Evolutionary conservation across 164 flowering plant species (phyloP), one percentile per base, ranked within the genome.

Genomic region (Amborella trichopoda): DNA sequence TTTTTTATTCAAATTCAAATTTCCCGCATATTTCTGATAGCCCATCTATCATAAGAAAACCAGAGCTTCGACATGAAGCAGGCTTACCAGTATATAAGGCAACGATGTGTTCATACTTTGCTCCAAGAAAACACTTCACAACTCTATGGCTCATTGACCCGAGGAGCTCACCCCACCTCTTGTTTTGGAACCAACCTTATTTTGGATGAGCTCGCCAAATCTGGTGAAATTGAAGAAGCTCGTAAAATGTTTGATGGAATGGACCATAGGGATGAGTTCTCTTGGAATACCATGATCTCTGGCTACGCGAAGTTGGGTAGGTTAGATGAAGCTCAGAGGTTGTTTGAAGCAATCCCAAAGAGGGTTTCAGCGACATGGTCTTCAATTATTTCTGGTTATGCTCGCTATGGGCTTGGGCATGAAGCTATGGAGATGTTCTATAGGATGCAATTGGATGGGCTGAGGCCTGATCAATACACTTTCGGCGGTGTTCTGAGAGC

Each of bases 251-350:
- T 89, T 40, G 86, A 77, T 44, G 40, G 64, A 74, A 78, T 89
- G 90, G 58, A 66, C 14, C 43, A 62, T 0, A 57, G 80, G 40
- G 94, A 89, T 55, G 85, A 73, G 59, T 83, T 60, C 60, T 48
- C 77, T 2, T 83, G 94, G 88, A 89, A 79, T 63, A 83, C 87
- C 0, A 74, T 89, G 81, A 59, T 89, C 45, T 55, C 72, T 28
- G 88, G 68, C 21, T 89, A 76, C 50, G 78, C 82, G 6, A 59
- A 56, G 49, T 66, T 66, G 1, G 94, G 94, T 8, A 62, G 64
- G 38, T 44, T 81, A 13, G 23, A 8, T 28, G 91, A 89, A 54
- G 95, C 97, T 3, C 68, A 43, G 27, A 20, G 58, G 12, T 53
- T 85, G 3, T 83, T 89, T 33, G 56, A 60, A 20, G 56, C 60